phyloP scores from a whole-genome alignment of 805 yeast species.

The Danielia oregonensis region DNA sequence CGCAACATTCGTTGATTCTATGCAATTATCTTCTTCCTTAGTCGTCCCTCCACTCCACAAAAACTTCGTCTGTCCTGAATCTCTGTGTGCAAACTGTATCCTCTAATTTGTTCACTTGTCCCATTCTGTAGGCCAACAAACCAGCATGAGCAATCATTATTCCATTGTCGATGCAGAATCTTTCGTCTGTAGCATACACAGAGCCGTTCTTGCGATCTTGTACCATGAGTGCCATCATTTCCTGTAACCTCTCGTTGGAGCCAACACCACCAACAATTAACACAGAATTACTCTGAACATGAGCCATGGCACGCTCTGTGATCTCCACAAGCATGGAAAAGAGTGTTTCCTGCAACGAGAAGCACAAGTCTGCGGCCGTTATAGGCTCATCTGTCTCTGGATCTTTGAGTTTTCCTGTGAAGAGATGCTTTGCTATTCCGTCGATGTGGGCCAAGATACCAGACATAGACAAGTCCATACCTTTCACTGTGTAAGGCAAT shows the following conservation, averaged over 20 bases:
- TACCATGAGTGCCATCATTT: slow-evolving; percentile 97
- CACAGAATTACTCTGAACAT: slow-evolving; percentile 84
- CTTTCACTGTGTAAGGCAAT: slow-evolving; percentile 94
- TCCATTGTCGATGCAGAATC: slow-evolving; percentile 97
- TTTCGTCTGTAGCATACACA: slow-evolving; percentile 92
- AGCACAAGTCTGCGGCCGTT: slow-evolving; percentile 86
- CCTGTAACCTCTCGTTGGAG: slow-evolving; percentile 83
- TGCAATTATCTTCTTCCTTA: slow-evolving; percentile 10
- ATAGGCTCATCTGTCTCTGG: slow-evolving; percentile 48
- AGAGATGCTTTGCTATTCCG: slow-evolving; percentile 68
- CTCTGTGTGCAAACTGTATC: slow-evolving; percentile 89
- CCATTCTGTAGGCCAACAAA: slow-evolving; percentile 76
- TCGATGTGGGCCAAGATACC: slow-evolving; percentile 90
- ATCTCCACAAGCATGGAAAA: slow-evolving; percentile 97
- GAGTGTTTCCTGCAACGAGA: slow-evolving; percentile 85
- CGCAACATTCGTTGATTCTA: neutral
- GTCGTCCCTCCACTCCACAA: slow-evolving; percentile 82
- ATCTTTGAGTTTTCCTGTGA: slow-evolving; percentile 40
- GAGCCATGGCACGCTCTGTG: slow-evolving; percentile 98
- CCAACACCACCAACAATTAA: slow-evolving; percentile 99
- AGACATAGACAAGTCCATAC: slow-evolving; percentile 97
- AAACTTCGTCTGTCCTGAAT: slow-evolving; percentile 92
- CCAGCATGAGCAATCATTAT: slow-evolving; percentile 99
- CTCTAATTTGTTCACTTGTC: slow-evolving; percentile 54
- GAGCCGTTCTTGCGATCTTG: slow-evolving; percentile 74